Percentiles rank a stretch among this genome's conserved stretches.
phyloP scores from a whole-genome alignment of 306 rosid genomes.

The Trichosanthes truncata region DNA sequence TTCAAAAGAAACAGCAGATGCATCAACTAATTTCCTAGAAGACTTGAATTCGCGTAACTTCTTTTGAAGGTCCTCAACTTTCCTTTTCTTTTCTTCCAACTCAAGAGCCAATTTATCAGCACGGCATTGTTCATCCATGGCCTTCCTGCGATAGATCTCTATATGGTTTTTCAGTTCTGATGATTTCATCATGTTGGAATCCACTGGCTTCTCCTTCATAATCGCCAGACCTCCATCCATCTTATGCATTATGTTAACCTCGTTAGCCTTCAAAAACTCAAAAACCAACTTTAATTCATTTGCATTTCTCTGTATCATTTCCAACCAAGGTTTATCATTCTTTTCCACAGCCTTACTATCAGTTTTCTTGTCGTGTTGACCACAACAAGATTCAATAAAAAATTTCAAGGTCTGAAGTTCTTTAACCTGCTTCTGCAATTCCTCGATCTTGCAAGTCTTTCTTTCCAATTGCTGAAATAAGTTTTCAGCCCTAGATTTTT shows the following conservation, averaged over 20 bases:
- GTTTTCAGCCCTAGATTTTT: conserved; percentile 22
- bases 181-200: conserved; percentile 28
- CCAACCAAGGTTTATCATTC: neutral
- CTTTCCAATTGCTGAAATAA: conserved; percentile 27
- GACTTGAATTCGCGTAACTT: conserved; percentile 34
- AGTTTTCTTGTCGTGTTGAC: neutral
- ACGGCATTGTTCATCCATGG: conserved; percentile 38
- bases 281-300: conserved; percentile 15
- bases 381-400: neutral
- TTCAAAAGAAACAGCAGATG: conserved; percentile 21
- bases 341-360: neutral
- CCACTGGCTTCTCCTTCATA: conserved; percentile 32
- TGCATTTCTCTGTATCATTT: conserved; percentile 8
- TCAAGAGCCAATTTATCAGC: conserved; percentile 44
- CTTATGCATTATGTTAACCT: conserved; percentile 27
- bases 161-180: conserved; percentile 40
- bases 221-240: conserved; percentile 33
- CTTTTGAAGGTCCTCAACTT: conserved; percentile 36
- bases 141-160: conserved; percentile 46
- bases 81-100: conserved; percentile 38
- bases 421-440: conserved; percentile 20
- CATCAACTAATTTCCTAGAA: conserved; percentile 27
- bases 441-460: conserved; percentile 20
- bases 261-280: conserved; percentile 21
- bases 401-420: conserved; percentile 14